phyloP scores from a whole-genome alignment of 192 early-diverging fungal species.

The Coemansia umbellata region DNA sequence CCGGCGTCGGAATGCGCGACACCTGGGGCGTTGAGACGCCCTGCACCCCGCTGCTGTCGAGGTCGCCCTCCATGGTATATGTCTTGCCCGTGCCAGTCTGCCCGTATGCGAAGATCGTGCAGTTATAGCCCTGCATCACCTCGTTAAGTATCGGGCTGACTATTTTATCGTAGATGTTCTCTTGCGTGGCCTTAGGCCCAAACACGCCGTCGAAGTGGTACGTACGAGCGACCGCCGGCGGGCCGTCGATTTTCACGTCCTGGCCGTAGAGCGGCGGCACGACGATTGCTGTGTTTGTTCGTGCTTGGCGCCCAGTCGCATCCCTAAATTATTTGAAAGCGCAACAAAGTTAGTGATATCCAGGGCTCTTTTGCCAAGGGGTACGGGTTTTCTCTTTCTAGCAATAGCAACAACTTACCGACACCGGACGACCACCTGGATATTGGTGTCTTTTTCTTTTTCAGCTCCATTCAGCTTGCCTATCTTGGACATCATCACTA shows the following conservation, averaged over 20 bases:
- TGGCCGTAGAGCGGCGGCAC: constrained; percentile 53
- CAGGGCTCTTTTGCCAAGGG: neutral
- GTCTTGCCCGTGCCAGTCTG: constrained; percentile 97
- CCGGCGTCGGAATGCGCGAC: constrained; percentile 1
- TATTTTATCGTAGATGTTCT: constrained; percentile 71
- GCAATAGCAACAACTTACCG: constrained; percentile 47
- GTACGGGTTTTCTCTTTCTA: neutral
- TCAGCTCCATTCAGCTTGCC: constrained; percentile 5
- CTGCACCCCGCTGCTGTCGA: constrained; percentile 22
- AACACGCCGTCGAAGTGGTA: constrained; percentile 93
- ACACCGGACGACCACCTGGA: constrained; percentile 78
- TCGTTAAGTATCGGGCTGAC: constrained; percentile 83
- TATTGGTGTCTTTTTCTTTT: constrained; percentile 66
- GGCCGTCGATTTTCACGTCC: constrained; percentile 57
- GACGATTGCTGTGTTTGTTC: constrained; percentile 48
- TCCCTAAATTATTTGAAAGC: constrained; percentile 13
- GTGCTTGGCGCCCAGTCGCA: neutral
- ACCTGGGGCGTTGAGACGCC: neutral
- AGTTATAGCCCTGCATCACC: constrained; percentile 70
- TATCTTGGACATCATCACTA: constrained; percentile 6
- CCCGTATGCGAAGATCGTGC: constrained; percentile 81
- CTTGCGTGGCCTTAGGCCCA: constrained; percentile 69
- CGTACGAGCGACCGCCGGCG: constrained; percentile 54
- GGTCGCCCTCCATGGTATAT: constrained; percentile 92
- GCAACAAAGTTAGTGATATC: neutral